A percentile compares a stretch with the other conserved stretches of the same genome.
phyloP scores from a whole-genome alignment of 2,329 filamentous ascomycete species.

The Aspergillus sp. region DNA sequence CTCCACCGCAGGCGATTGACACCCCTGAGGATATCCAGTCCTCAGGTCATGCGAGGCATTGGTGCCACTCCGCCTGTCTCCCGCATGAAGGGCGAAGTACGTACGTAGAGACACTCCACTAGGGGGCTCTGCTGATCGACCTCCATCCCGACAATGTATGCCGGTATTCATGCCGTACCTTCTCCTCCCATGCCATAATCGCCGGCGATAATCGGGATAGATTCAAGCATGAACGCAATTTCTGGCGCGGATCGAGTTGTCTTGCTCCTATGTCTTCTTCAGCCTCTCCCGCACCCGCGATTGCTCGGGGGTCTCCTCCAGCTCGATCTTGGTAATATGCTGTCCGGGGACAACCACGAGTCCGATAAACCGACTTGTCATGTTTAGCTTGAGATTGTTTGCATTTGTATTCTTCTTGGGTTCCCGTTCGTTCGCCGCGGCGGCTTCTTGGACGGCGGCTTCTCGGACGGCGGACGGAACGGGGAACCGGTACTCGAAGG shows the following conservation, averaged over 20 bases:
- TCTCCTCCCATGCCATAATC: neutral
- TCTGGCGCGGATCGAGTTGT: neutral
- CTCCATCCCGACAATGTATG: no score
- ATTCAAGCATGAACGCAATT: no score
- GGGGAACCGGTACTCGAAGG: conserved; percentile 82
- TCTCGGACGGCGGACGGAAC: conserved; percentile 41
- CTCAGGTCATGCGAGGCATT: no score
- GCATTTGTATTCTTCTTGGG: conserved; percentile 9
- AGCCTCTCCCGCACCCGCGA: conserved; percentile 11
- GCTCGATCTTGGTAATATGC: conserved; percentile 77
- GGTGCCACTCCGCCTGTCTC: no score
- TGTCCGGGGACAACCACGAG: conserved; percentile 81
- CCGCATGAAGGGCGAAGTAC: no score
- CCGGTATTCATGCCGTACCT: neutral
- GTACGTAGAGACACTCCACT: no score
- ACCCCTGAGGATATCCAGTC: no score
- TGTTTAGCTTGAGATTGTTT: conserved; percentile 50
- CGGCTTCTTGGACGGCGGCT: conserved; percentile 35
- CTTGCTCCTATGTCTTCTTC: conserved; percentile 6
- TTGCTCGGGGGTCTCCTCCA: conserved; percentile 52
- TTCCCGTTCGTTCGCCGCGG: conserved; percentile 18
- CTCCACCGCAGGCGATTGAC: no score
- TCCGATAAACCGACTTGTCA: conserved; percentile 79
- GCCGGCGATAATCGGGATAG: no score
- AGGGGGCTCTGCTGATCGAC: no score